Conservation (phyloP, 75 land plant genomes). For the Pinus albicaulis region DNA sequence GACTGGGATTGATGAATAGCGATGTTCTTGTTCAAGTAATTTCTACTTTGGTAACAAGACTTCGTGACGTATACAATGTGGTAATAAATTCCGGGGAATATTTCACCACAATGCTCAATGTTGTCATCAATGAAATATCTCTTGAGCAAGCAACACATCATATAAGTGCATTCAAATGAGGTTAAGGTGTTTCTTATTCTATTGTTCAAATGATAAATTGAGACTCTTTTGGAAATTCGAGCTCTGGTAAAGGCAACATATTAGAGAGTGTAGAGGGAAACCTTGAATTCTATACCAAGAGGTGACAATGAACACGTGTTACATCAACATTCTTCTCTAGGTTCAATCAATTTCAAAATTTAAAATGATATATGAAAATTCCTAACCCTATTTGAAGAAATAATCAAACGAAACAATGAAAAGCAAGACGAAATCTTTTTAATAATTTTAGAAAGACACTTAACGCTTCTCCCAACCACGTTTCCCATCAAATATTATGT, state of each 20-base stretch:
- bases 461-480: no score
- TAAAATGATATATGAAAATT: no score
- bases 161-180: constrained; percentile 65
- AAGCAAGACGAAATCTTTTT: no score
- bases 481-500: no score
- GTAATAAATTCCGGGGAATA: constrained; percentile 92
- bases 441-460: no score
- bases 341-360: no score
- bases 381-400: no score
- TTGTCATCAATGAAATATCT: constrained; percentile 90
- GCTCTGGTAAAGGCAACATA: constrained; percentile 30
- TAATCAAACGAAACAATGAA: no score
- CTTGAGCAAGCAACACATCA: constrained; percentile 80
- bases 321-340: no score
- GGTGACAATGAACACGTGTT: no score
- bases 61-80: constrained; percentile 58
- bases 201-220: constrained; percentile 81
- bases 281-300: constrained; percentile 24
- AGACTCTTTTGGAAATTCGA: constrained; percentile 20
- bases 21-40: constrained; percentile 84
- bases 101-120: constrained; percentile 99
- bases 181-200: constrained; percentile 67
- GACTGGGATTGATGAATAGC: constrained; percentile 76
- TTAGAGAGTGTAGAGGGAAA: constrained; percentile 56
- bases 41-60: constrained; percentile 97